phyloP scores from a whole-genome alignment of 257 asterid genomes.

The Scutellaria galericulata region DNA sequence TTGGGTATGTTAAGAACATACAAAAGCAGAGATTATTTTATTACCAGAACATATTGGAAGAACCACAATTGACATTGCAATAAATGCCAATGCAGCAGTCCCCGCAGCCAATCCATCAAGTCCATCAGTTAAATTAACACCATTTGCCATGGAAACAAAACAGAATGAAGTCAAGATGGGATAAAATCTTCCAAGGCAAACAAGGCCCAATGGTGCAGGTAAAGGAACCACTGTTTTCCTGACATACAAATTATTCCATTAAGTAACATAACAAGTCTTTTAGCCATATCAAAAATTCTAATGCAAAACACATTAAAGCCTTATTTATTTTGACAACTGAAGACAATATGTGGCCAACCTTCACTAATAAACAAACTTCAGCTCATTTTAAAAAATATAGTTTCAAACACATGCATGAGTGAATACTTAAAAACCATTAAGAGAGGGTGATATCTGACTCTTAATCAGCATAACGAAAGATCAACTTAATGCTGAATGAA shows the following conservation, averaged over 20 bases:
- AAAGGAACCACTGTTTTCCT: conserved; percentile 93
- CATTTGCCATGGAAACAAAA: conserved; percentile 82
- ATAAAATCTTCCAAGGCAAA: conserved; percentile 66
- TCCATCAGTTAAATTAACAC: conserved; percentile 72
- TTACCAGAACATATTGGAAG: conserved; percentile 95
- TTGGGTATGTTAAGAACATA: conserved; percentile 16
- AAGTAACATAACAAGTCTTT: conserved; percentile 19
- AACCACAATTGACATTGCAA: conserved; percentile 89
- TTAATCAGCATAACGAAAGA: neutral
- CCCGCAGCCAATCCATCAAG: conserved; percentile 98
- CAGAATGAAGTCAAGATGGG: conserved; percentile 65
- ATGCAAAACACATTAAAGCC: neutral
- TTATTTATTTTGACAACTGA: conserved; percentile 23
- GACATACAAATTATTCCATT: conserved; percentile 36
- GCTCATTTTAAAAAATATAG: conserved; percentile 12
- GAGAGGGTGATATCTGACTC: neutral
- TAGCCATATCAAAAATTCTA: neutral
- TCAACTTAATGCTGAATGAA: neutral
- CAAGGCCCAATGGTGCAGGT: conserved; percentile 84
- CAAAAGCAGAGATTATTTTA: conserved; percentile 22
- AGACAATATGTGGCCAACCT: conserved; percentile 6
- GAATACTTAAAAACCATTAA: neutral
- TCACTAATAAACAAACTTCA: neutral
- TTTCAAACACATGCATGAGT: neutral
- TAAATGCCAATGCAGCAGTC: conserved; percentile 79